These are phyloP conservation scores for Xylaria longipes DNA, from an alignment of 495 filamentous ascomycete species.

Conservation along the genomic window DNA sequence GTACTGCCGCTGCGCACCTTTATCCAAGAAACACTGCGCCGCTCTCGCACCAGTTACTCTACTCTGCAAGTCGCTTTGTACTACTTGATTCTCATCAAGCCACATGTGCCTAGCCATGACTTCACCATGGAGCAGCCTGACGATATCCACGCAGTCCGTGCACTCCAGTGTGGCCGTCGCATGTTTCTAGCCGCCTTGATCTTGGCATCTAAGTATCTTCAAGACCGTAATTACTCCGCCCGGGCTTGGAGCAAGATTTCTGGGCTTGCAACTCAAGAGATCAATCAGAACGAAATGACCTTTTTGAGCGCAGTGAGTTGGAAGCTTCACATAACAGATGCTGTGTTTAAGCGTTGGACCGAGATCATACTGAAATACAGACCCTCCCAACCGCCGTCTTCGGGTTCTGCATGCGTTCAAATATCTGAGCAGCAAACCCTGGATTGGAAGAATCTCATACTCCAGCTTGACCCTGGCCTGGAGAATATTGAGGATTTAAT, in stretches of 20 bases:
- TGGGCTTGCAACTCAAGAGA: constrained; percentile 84
- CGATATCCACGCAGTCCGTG: constrained; percentile 73
- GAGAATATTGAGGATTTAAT: constrained; percentile 63
- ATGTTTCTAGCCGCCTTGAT: constrained; percentile 97
- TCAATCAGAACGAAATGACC: constrained; percentile 95
- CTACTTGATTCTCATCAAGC: constrained; percentile 92
- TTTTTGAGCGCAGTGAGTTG: constrained; percentile 91
- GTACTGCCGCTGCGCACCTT: constrained; percentile 92
- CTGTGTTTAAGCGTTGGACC: constrained; percentile 88
- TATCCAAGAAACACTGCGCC: constrained; percentile 94
- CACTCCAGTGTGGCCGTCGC: constrained; percentile 93
- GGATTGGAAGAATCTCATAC: constrained; percentile 79
- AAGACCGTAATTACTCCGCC: constrained; percentile 97
- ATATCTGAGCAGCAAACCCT: constrained; percentile 54
- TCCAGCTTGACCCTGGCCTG: constrained; percentile 78
- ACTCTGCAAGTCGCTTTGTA: constrained; percentile 96
- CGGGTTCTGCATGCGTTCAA: constrained; percentile 52
- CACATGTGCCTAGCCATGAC: constrained; percentile 79
- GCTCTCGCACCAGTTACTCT: constrained; percentile 95
- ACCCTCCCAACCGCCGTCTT: constrained; percentile 67
- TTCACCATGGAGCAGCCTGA: constrained; percentile 88
- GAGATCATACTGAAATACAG: constrained; percentile 89
- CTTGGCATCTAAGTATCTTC: constrained; percentile 93
- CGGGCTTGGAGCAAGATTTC: constrained; percentile 99
- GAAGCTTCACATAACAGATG: constrained; percentile 91